Conservation (phyloP, 805 yeast species). For the Nakazawaea pomicola region DNA sequence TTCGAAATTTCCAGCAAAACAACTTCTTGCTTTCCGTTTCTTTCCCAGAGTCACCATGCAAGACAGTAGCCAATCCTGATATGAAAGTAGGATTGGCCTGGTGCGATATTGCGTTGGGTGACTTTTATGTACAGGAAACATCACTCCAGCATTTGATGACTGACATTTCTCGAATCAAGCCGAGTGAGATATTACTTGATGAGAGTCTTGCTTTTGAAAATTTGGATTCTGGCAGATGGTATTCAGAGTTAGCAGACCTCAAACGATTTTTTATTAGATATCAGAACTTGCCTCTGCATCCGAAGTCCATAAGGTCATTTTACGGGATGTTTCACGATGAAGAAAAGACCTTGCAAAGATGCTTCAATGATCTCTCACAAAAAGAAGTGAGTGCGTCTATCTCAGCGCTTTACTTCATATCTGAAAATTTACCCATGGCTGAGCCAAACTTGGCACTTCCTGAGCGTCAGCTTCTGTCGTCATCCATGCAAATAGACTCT, state of each 20-base stretch:
- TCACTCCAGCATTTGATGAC: slow-evolving; percentile 56
- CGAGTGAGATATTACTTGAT: slow-evolving; percentile 70
- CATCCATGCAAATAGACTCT: slow-evolving; percentile 73
- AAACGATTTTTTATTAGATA: slow-evolving; percentile 56
- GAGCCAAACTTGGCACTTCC: slow-evolving; percentile 66
- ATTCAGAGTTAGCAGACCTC: slow-evolving; percentile 52
- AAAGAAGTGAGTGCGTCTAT: slow-evolving; percentile 59
- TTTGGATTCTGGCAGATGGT: slow-evolving; percentile 46
- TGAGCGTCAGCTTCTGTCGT: slow-evolving; percentile 41
- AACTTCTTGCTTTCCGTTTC: slow-evolving; percentile 66
- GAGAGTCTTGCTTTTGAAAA: slow-evolving; percentile 35
- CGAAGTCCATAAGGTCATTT: slow-evolving; percentile 33
- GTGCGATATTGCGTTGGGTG: slow-evolving; percentile 87
- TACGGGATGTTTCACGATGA: slow-evolving; percentile 35
- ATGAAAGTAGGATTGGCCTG: slow-evolving; percentile 69
- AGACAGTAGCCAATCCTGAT: slow-evolving; percentile 32
- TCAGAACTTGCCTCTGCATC: slow-evolving; percentile 36
- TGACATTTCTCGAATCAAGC: slow-evolving; percentile 71
- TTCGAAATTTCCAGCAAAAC: slow-evolving; percentile 66
- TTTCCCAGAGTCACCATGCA: slow-evolving; percentile 46
- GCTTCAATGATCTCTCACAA: slow-evolving; percentile 24
- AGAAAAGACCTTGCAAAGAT: slow-evolving; percentile 19
- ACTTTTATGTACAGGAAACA: slow-evolving; percentile 63
- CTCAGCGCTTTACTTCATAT: slow-evolving; percentile 61
- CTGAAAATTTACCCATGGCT: slow-evolving; percentile 67